Evolutionary conservation across 169 alveolate species (phyloP).

Genomic region (Eimeria praecox): DNA sequence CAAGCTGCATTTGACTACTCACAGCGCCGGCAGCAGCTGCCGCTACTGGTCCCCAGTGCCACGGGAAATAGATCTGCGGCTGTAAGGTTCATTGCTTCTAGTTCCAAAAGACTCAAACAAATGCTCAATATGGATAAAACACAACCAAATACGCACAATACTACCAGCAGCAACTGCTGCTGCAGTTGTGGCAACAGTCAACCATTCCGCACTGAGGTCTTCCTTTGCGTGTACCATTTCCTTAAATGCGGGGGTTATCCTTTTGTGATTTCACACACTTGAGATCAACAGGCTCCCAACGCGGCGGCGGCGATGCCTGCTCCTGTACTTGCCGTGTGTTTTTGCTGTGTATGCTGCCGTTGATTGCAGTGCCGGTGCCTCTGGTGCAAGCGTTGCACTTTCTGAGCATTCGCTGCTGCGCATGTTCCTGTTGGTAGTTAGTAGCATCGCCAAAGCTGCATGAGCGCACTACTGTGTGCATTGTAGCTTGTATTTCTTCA

Average conservation of each 20-base stretch:
- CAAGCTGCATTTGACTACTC: neutral
- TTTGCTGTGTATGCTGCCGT: neutral
- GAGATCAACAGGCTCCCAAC: neutral
- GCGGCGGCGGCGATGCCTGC: neutral
- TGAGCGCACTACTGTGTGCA: neutral
- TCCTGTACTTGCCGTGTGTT: neutral
- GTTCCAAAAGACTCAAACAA: neutral
- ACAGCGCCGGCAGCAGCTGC: neutral
- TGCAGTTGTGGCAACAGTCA: neutral
- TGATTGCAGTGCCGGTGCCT: neutral
- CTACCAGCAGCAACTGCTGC: neutral
- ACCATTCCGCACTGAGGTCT: neutral
- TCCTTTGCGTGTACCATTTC: neutral
- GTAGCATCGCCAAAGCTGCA: neutral
- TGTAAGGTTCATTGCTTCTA: neutral
- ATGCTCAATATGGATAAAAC: neutral
- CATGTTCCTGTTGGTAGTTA: neutral
- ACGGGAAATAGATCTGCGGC: neutral
- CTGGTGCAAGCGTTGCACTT: neutral
- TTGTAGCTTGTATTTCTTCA: neutral
- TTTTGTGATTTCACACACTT: neutral
- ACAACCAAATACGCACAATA: neutral
- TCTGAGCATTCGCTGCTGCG: neutral
- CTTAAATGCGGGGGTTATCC: neutral
- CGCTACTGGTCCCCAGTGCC: neutral